These are phyloP conservation scores for Tricholoma sp. DNA, from an alignment of 768 basidiomycete species.

Conservation along the genomic window DNA sequence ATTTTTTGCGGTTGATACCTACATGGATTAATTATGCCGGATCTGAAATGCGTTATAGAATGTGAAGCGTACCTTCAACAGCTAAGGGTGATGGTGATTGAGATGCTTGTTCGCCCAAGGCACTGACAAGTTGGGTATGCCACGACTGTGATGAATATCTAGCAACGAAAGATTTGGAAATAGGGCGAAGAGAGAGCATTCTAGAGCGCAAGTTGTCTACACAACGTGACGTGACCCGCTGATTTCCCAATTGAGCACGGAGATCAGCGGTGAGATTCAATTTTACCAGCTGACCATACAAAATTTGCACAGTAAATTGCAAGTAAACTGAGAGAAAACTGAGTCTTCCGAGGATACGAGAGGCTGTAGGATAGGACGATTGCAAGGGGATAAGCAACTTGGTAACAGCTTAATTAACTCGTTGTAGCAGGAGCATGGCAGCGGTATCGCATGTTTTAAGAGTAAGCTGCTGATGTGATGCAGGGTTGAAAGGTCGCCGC, in stretches of 20 bases:
- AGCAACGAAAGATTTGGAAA: slow-evolving; percentile 2
- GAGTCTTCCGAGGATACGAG: too few species aligned
- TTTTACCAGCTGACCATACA: not conserved
- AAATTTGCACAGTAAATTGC: too few species aligned
- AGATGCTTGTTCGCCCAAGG: not conserved
- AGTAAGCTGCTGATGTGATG: slow-evolving; percentile 15
- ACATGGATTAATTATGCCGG: not conserved
- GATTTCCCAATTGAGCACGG: not conserved
- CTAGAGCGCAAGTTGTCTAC: not conserved
- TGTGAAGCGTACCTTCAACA: not conserved
- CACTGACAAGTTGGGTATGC: too few species aligned
- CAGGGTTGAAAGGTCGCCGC: slow-evolving; percentile 1
- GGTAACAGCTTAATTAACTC: not conserved
- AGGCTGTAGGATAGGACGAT: too few species aligned
- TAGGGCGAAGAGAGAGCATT: slow-evolving; percentile 15
- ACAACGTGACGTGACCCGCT: not conserved
- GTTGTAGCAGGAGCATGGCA: not conserved
- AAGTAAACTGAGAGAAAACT: too few species aligned
- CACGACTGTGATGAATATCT: too few species aligned
- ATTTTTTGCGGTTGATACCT: too few species aligned
- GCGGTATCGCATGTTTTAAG: not conserved
- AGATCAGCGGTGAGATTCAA: not conserved
- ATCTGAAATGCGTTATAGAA: not conserved
- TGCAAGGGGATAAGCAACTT: not conserved
- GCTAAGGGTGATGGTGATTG: not conserved